Base-by-base conservation (phyloP, 177 flowering plant genomes). In the Vitis hybrid region DNA sequence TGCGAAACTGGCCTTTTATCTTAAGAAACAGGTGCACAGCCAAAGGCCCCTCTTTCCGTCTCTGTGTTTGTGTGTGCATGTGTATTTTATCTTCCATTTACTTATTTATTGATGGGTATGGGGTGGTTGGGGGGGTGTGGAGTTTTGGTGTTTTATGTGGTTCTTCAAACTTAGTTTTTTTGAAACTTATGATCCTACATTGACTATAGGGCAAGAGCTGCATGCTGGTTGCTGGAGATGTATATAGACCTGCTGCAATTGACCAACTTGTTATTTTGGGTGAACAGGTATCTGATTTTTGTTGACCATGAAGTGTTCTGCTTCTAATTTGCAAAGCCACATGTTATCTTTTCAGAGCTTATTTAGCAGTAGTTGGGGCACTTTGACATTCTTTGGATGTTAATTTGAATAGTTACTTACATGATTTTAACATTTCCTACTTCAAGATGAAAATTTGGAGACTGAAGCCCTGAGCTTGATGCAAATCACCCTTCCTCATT, bases 231-330 rank as follows among this genome's bases (percentile, higher is more conserved):
- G 99, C 99, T 67, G 97, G 94, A 69, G 99, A 95, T 81, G 91
- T 95, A 65, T 95, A 95, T 80, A 86, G 99, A 80, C 99, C 99
- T 70, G 99, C 99, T 75, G 99, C 99, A 76, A 93, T 95, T 67
- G 99, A 95, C 75, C 99, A 95, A 75, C 94, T 95, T 71, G 84
- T 79, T 60, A 95, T 95, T 78, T 82, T 95, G 75, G 98, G 99
- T 61, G 75, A 93, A 79, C 89, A 91, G 94, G 99, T 93, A 86
- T 26, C 48, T 39, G 3, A 15, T 64, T 69, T 23, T 45, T 39
- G 45, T 26, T 68, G 10, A 65, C 75, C 30, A 48, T 55, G 64
- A 18, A 15, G 48, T 30, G 51, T 61, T 62, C 54, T 11, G 9
- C 17, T 60, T 17, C 51, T 1, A n/a, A 48, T 51, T 1, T 14